A percentile compares a stretch with the other conserved stretches of the same genome.
Conservation (phyloP, 805 yeast species). For the Nakazawaea peltata region DNA sequence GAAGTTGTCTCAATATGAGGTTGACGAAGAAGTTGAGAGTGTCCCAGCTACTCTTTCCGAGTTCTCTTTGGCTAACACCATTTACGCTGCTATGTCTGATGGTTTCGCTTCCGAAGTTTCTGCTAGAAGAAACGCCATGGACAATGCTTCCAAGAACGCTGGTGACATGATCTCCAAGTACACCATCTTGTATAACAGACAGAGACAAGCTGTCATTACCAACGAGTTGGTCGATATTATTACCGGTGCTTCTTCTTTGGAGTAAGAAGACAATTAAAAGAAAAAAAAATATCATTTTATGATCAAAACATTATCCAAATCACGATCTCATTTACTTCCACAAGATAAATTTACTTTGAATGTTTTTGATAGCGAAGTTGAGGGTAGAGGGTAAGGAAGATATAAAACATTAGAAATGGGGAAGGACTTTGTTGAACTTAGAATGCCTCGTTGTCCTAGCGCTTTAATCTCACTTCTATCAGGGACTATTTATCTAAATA, state of each 20-base stretch:
- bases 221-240: slow-evolving; percentile 99
- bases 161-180: slow-evolving; percentile 96
- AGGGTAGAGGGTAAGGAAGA: too few species aligned
- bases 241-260: slow-evolving; percentile 99
- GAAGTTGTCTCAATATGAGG: slow-evolving; percentile 74
- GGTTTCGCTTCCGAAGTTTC: slow-evolving; percentile 97
- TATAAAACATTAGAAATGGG: too few species aligned
- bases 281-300: too few species aligned
- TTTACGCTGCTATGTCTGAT: slow-evolving; percentile 89
- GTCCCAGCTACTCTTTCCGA: slow-evolving; percentile 68
- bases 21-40: slow-evolving; percentile 60
- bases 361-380: too few species aligned
- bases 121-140: slow-evolving; percentile 99
- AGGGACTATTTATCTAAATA: too few species aligned
- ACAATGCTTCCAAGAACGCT: slow-evolving; percentile 98
- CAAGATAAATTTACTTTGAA: too few species aligned
- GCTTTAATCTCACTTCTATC: too few species aligned
- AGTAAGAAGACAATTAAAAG: too few species aligned
- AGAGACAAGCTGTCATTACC: slow-evolving; percentile 98
- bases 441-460: too few species aligned
- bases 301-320: too few species aligned
- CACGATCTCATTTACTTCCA: too few species aligned
- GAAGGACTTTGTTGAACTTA: too few species aligned
- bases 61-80: slow-evolving; percentile 83
- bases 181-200: slow-evolving; percentile 98